Evolutionary conservation across 768 basidiomycete species (phyloP), one percentile per base, ranked within the genome.

Genomic region (Sarcomyxa edulis): DNA sequence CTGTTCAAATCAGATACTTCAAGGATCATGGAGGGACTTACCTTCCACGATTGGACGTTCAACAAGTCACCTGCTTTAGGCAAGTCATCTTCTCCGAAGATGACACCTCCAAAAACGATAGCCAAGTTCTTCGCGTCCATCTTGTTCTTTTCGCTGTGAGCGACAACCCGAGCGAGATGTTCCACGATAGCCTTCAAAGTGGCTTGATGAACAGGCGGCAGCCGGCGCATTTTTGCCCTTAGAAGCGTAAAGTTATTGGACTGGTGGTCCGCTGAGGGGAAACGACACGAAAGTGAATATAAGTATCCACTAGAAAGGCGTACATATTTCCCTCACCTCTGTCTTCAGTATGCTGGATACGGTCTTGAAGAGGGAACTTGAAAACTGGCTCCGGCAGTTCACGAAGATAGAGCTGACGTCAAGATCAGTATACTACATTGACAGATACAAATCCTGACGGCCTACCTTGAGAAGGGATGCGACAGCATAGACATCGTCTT

Each of bases 111-210:
- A 62, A 95, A 94, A 3, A 93, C 82, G 32, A 96, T 93, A 3
- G 91, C 88, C 16, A 96, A 66, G 53, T 95, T 96, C 67, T 84
- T 91, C 3, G 82, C 69, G 50, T 92, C 93, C 93, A 96, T 96
- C 61, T 94, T 95, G 55, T 94, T 96, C 54, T 74, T 80, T 19
- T 82, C 78, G 15, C 70, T 68, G 24, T 68, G 67, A 4, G 78
- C 64, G 3, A 78, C 74, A 10, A 96, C 79, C 10, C 82, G 73
- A 3, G 81, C 66, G 12, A 96, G 74, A 57, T 95, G 93, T 46
- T 94, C 92, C 14, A 94, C 59, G 19, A 94, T 54, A 7, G 81
- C 76, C 48, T 78, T 85, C 44, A 95, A 71, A 0, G 89, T 89
- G 5, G 84, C 83, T 49, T 91, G 86, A 50, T 95, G 93, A 26